Base-by-base conservation (phyloP, 768 basidiomycete species). In the Russula emetica region DNA sequence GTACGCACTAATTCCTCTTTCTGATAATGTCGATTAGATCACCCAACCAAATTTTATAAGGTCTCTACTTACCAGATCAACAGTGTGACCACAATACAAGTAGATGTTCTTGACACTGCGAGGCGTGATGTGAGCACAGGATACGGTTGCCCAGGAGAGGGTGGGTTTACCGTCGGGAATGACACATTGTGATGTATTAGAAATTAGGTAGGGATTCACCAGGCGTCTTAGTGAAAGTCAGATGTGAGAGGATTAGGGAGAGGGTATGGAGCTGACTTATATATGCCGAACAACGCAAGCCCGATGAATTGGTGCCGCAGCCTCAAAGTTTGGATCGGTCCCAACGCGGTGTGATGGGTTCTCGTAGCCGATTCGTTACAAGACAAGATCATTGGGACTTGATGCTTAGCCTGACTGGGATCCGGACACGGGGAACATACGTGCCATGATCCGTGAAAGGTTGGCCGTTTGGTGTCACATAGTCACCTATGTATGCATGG, bases 281-380 rank as follows among this genome's bases (percentile, higher is more conserved):
- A 65, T 65, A 65, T 51, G 59, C 55, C 0, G 59, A 50, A 55
- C 13, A n/a, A 42, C 18, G 52, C 28, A 32, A 64, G 20, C 20
- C 63, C 63, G 63, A 56, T 24, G 60, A 56, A 57, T 57, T 52
- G 64, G 59, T 44, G 60, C 55, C 55, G 59, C 38, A 34, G 49
- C 38, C 59, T 64, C 55, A 65, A 61, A 58, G 53, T 65, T 65
- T 54, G 64, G 20, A 32, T 63, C 64, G 63, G 58, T 49, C 58
- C 63, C 63, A 60, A 60, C 59, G 60, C 60, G 59, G 64, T 56
- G 60, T 61, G 60, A 65, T 61, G 63, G 59, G 24, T 47, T 65
- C 59, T 65, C 64, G 60, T 65, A 65, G 55, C 64, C 64, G 64
- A 65, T 61, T 65, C 59, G 63, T 64, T 64, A 64, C 63, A 60